Evolutionary conservation across 257 asterid species (phyloP), one percentile per base, ranked within the genome.

Genomic region (Sherardia arvensis): DNA sequence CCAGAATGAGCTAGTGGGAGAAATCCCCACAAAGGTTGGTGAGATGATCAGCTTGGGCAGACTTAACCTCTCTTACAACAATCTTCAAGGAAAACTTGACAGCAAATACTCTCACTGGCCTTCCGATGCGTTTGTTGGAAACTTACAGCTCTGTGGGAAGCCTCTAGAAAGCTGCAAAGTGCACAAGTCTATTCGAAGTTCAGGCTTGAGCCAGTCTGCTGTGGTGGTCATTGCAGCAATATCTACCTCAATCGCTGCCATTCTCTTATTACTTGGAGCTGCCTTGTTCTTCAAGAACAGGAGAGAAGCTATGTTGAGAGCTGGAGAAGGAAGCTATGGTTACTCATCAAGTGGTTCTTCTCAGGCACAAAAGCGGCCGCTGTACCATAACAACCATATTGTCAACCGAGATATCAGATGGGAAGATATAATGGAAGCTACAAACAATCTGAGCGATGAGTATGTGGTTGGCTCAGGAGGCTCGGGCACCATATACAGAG

Each of bases 341-440:
- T 83, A 78, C 77, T 83, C 87, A 43, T 84, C 95, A 2, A 62
- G 83, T 43, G 88, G 90, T 62, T 88, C 94, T 20, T 88, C 94
- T n/a, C 89, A 76, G 23, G 87, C 80, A 55, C 95, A 88, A 21
- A 83, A 79, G 74, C 76, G 85, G 5, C 91, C 84, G 7, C 43
- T 88, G 62, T 86, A 83, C 62, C 80, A 77, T 33, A 78, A 79
- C 57, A 73, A 68, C 47, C 47, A 38, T 7, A 82, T 77, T 32
- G 82, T 72, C 21, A 85, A 76, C 75, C 77, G 68, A 1, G 92
- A 85, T 45, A 69, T 88, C 69, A 81, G 78, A 60, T 91, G 98
- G 98, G 75, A 76, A 40, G 95, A 86, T 70, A 77, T 91, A 45
- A 88, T 91, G 98, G 94, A 83, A 49, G 98, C 96, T 21, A 88